Base-by-base conservation (phyloP, 2,329 filamentous ascomycete species). In the Phyllosticta paracitricarpa region DNA sequence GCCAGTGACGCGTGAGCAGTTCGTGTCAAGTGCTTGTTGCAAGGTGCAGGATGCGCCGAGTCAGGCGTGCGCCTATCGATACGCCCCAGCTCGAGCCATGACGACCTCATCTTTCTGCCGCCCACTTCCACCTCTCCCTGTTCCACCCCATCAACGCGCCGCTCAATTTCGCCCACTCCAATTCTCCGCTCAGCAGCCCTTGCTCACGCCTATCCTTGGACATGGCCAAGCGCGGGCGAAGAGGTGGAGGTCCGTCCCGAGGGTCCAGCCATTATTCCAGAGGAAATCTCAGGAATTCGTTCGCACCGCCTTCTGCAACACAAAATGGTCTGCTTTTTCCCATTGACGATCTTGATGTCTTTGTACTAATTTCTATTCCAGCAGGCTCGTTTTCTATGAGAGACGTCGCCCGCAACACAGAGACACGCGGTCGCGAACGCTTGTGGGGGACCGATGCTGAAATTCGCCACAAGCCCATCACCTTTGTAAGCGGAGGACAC, bases 401-500 rank as follows among this genome's bases (percentile, higher is more conserved):
- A 64, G 80, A 86, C 65, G 83, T 84, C 71, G 83, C 82, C 40
- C 77, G 77, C 24, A 84, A 83, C 66, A 84, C 82, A 12, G 81
- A 80, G 68, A 76, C 73, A 19, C 78, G 82, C 65, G 73, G 74
- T 53, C 75, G 73, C 30, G 73, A 74, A 51, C 75, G 73, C 30
- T 70, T 75, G 54, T 80, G 78, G 71, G 76, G 77, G 61, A 70
- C 77, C 2, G 76, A 78, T 63, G 72, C 74, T 57, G 79, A 78
- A 64, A 75, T 88, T 57, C 78, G 85, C 62, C 73, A 86, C 66
- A 76, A 79, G 59, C 75, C 75, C 25, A 78, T 88, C 57, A 70
- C 73, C 1, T 89, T 89, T 68, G 79, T 88, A 63, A 85, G 82
- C 68, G 84, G 83, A 35, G 83, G 83, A 24, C 73, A 66, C 24